Percentiles rank a stretch among this genome's conserved stretches.
Conservation (phyloP, 2,329 filamentous ascomycete species). For the Chrysosphaeria jannelii region DNA sequence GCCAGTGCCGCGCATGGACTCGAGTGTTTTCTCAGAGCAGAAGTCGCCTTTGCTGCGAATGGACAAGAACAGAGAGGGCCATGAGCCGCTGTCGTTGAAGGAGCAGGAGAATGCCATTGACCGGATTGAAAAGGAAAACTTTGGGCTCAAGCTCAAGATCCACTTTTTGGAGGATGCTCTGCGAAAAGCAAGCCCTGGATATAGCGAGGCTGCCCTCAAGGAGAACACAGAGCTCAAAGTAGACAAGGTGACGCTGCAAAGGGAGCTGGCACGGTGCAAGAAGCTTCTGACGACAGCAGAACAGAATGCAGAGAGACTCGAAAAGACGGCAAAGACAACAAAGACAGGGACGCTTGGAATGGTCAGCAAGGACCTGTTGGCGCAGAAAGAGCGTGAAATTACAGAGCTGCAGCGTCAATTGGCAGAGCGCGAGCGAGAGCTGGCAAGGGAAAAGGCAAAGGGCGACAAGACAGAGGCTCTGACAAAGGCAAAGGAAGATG, state of each 20-base stretch:
- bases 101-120: conserved; percentile 93
- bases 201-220: conserved; percentile 63
- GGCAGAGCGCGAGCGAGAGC: conserved; percentile 20
- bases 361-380: conserved; percentile 22
- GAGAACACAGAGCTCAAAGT: conserved; percentile 95
- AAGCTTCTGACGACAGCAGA: conserved; percentile 63
- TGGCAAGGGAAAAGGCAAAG: too few species aligned
- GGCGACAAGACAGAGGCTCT: too few species aligned
- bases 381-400: conserved; percentile 27
- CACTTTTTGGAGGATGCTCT: conserved; percentile 85
- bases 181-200: conserved; percentile 61
- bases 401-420: conserved; percentile 29
- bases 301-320: conserved; percentile 61
- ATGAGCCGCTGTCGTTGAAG: conserved; percentile 64
- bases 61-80: too few species aligned
- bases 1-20: conserved; percentile 42
- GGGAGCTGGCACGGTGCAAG: conserved; percentile 60
- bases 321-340: too few species aligned
- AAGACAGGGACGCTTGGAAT: too few species aligned
- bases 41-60: too few species aligned
- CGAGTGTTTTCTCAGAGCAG: conserved; percentile 50
- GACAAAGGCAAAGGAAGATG: conserved; percentile 20
- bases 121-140: conserved; percentile 94
- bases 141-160: conserved; percentile 85
- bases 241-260: conserved; percentile 65